These are phyloP conservation scores for Termitomyces sp. DNA, from an alignment of 768 basidiomycete species.

Conservation along the genomic window DNA sequence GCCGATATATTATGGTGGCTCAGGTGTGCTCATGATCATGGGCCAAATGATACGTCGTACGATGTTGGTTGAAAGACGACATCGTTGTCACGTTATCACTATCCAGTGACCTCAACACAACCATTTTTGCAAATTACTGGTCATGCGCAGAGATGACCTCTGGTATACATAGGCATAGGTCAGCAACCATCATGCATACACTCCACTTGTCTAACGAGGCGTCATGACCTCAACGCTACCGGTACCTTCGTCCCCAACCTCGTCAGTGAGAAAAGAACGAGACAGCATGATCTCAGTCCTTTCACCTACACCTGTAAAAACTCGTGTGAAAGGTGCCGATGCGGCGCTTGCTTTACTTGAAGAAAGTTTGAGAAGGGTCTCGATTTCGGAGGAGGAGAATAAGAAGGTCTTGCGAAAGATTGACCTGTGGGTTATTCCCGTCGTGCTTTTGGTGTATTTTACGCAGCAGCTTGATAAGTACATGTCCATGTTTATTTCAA, in stretches of 20 bases:
- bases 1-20: too few species aligned
- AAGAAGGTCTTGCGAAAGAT: conserved; percentile 29
- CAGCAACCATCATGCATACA: neutral
- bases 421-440: conserved; percentile 32
- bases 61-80: neutral
- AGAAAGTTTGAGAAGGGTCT: conserved; percentile 15
- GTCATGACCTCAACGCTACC: neutral
- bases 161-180: neutral
- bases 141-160: neutral
- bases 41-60: neutral
- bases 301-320: neutral
- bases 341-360: conserved; percentile 25
- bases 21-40: too few species aligned
- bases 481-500: conserved; percentile 1
- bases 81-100: neutral
- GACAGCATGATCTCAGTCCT: neutral
- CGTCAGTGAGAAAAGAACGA: neutral
- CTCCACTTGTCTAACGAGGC: neutral
- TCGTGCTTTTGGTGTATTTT: conserved; percentile 34
- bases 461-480: conserved; percentile 41
- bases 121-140: neutral
- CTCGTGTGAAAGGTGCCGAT: conserved; percentile 19
- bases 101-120: neutral
- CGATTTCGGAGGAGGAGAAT: conserved; percentile 26
- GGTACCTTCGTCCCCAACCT: neutral